These are phyloP conservation scores for Pseudocercospora ulei DNA, from an alignment of 2,329 filamentous ascomycete species.

Conservation along the genomic window DNA sequence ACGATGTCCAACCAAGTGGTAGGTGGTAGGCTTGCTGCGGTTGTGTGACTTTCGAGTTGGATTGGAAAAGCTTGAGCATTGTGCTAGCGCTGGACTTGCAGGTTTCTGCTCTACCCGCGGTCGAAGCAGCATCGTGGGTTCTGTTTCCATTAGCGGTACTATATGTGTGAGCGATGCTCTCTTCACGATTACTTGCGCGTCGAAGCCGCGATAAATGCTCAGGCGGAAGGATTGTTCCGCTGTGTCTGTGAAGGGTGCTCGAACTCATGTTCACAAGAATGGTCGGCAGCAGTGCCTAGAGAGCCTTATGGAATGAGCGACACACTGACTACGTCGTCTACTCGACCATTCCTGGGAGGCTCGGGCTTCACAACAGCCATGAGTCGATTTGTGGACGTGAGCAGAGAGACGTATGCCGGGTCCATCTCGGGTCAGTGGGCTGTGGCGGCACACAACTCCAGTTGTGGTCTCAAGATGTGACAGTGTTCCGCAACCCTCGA, in stretches of 20 bases:
- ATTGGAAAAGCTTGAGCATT: background rate
- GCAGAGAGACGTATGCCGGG: too few relatives aligned
- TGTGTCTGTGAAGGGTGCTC: slow-evolving; percentile 1
- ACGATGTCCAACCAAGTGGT: background rate
- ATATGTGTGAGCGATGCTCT: background rate
- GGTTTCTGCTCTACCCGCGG: background rate
- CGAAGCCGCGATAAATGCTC: background rate
- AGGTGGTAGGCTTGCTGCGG: background rate
- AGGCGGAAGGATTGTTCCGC: background rate
- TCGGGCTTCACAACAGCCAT: too few relatives aligned
- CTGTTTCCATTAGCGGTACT: background rate
- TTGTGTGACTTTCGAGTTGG: background rate
- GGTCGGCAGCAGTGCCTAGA: background rate
- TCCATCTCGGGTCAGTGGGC: too few relatives aligned
- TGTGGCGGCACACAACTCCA: too few relatives aligned
- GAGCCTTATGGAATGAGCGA: background rate
- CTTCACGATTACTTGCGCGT: background rate
- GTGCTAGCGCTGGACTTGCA: background rate
- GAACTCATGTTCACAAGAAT: background rate
- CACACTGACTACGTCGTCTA: background rate
- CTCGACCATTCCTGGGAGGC: too few relatives aligned
- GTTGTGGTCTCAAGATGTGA: too few relatives aligned
- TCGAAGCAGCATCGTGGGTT: background rate
- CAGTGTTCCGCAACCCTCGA: too few relatives aligned
- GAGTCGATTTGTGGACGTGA: too few relatives aligned